Base-by-base conservation (phyloP, 306 rosid genomes). In the Neltuma alba region DNA sequence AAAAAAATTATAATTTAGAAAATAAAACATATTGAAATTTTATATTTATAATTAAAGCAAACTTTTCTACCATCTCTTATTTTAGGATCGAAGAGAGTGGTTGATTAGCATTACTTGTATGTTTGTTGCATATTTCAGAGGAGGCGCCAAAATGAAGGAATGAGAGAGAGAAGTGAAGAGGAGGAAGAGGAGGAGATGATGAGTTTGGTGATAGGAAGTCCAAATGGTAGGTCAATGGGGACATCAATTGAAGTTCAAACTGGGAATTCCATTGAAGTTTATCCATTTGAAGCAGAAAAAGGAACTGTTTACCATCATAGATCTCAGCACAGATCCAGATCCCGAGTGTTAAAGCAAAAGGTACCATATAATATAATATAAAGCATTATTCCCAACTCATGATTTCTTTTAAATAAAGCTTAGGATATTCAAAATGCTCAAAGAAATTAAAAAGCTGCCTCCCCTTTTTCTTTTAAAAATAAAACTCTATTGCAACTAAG, bases 191-290 rank as follows among this genome's bases (percentile, higher is more conserved):
- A 84, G 70, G 75, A 86, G 71, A 79, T 85, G 77, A 69, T 36
- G 16, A 69, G 30, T 42, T 84, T 75, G 34, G 90, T 75, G 60
- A 60, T 44, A 30, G 79, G 80, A 83, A 91, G 89, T 85, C 85
- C 87, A 30, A 83, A 86, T 55, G 71, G 82, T 66, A 89, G 87
- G 72, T 92, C 98, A 50, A 42, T 75, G 70, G 88, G 83, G 23
- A 86, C 94, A 37, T 92, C 98, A 23, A 40, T 92, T 74, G 93
- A 94, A 81, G 98, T 84, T 72, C 97, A 89, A 86, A 86, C 87
- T 0, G 97, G 93, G 48, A 91, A 89, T 74, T 92, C 97, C 1
- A 74, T 70, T 2, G 91, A 87, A 76, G 86, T 81, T 81, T 81
- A 88, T 85, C 86, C 92, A 2, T 74, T 79, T 80, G 88, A 81